Evolutionary conservation across 2,329 filamentous ascomycete species (phyloP), one percentile per base, ranked within the genome.

Genomic region (Trichoderma simmonsii): DNA sequence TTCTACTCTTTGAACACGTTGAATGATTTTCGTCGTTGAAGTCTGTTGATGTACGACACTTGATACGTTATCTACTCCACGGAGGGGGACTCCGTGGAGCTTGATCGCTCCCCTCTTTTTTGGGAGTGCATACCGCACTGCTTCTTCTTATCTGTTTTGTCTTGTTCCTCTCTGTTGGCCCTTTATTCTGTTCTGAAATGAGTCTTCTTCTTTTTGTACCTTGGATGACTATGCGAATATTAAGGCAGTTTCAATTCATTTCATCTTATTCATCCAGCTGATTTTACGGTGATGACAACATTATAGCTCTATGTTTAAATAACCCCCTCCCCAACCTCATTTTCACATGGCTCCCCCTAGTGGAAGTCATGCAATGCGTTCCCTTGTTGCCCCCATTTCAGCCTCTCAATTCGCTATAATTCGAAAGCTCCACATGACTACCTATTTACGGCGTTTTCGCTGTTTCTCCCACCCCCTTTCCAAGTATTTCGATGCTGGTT

Each of bases 381-480:
- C 3, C n/a, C 30, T 15, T 32, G 15, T 36, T 32, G 14, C 18
- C 15, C 14, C 26, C 28, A 18, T n/a, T 43, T 9, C 28, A 69
- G 67, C 43, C 57, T 26, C 12, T 28, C 28, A 24, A 30, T 61
- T 69, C 67, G 57, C 67, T 70, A 70, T 70, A 28, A 24, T 62
- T 60, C 51, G 30, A 54, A 36, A n/a, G 43, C 60, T 64, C 51
- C 63, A 26, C 59, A 64, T 63, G 51, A 39, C 39, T 56, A 24
- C 24, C 24, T 24, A 59, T 64, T 43, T 24, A 64, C 60, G 32
- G 34, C 43, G 12, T 39, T 60, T 6, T 51, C 30, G 54, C 39
- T 36, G 21, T 9, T 24, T 54, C 54, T n/a, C n/a, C 12, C 48
- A 34, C 8, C 48, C 12, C 26, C 28, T 26, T n/a, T 66, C 62